Evolutionary conservation across 1,284 basidiomycete genomes (phyloP), one percentile per base, ranked within the genome.

Genomic region (Dichomitus squalens): DNA sequence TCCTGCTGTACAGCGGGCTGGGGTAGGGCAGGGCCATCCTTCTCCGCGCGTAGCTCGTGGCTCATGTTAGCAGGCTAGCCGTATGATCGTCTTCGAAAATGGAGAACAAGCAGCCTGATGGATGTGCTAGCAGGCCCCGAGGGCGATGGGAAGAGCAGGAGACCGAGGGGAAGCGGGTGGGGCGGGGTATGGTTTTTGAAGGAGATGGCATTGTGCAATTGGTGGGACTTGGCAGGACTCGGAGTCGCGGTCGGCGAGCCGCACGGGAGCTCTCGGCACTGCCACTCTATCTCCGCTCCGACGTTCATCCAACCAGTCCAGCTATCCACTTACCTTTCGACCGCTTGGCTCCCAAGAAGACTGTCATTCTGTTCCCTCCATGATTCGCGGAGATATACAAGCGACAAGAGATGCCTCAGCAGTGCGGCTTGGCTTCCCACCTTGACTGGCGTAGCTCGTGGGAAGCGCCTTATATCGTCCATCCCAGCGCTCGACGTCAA

Each of bases 241-340:
- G 20, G 35, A 52, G 35, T 27, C n/a, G 14, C 44, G 35, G 20
- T 31, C 66, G 64, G 64, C 41, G 59, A 55, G 56, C 65, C 65
- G 61, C 59, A 53, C 57, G 57, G 59, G 25, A 39, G 7, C 0
- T 5, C 53, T 54, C 49, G 64, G 61, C 55, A 52, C 61, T 34
- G 57, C 63, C 66, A 59, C 64, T 63, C 59, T 64, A 67, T 64
- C 66, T 58, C 66, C 66, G 41, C 53, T 21, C 27, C 53, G 36
- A 29, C 20, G n/a, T 50, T 35, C 27, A 33, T 20, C 23, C 14
- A n/a, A 8, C 16, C 31, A 38, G 27, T 29, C 21, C 29, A 51
- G 39, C 46, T 36, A 36, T 23, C 21, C n/a, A 25, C 35, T 21
- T 34, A 12, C 14, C 23, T 39, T 3, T 31, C 12, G 25, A 11